Conservation (phyloP, 2,329 filamentous ascomycete genomes). For the Blastomyces emzantsi region DNA sequence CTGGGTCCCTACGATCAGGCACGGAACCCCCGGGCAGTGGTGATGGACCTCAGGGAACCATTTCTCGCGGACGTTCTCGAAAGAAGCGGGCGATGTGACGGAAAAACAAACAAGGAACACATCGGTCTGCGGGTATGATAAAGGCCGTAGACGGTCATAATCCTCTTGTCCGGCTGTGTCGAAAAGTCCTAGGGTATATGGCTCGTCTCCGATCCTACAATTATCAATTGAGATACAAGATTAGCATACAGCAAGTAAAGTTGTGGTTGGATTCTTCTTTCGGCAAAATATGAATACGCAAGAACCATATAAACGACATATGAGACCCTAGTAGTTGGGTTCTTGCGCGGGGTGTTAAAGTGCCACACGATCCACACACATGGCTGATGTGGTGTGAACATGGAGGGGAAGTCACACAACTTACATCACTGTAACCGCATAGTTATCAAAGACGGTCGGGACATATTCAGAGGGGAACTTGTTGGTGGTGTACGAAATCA, state of each 20-base stretch:
- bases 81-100: constrained; percentile 92
- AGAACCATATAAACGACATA: background rate
- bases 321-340: background rate
- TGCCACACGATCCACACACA: constrained; percentile 7
- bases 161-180: constrained; percentile 99
- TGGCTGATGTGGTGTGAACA: constrained; percentile 9
- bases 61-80: constrained; percentile 98
- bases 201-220: constrained; percentile 92
- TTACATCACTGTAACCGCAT: constrained; percentile 99
- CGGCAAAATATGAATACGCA: background rate
- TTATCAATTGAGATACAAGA: constrained; percentile 15
- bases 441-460: constrained; percentile 98
- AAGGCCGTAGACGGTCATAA: constrained; percentile 91
- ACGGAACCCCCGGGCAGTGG: constrained; percentile 95
- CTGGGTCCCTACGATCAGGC: constrained; percentile 95
- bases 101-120: constrained; percentile 99
- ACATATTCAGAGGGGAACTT: constrained; percentile 99
- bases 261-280: background rate
- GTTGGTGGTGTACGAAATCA: constrained; percentile 99
- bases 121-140: constrained; percentile 97
- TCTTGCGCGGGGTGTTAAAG: background rate
- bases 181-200: constrained; percentile 92
- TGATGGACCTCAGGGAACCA: constrained; percentile 99
- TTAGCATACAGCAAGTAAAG: background rate
- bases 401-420: constrained; percentile 33